phyloP scores from a whole-genome alignment of 1,284 basidiomycete genomes.

The Puccinia hordei region DNA sequence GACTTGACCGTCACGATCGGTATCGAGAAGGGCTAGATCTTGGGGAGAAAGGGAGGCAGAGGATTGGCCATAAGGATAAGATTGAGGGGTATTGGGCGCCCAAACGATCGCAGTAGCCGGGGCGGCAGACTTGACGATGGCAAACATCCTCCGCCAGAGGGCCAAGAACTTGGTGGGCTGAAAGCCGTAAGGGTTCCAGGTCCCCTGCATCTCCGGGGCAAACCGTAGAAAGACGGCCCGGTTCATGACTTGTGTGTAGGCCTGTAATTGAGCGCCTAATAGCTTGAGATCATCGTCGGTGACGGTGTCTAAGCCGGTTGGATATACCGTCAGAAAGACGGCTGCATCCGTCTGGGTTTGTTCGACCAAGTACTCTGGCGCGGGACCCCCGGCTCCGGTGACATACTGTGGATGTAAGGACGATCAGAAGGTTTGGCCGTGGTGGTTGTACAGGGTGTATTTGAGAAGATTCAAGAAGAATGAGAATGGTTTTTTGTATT shows the following conservation, averaged over 20 bases:
- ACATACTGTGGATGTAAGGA: constrained; percentile 12
- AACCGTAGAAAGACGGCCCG: constrained; percentile 57
- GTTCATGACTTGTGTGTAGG: constrained; percentile 53
- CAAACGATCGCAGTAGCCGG: constrained; percentile 57
- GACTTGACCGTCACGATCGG: constrained; percentile 54
- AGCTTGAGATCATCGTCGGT: constrained; percentile 54
- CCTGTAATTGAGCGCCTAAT: constrained; percentile 55
- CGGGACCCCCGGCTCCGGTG: constrained; percentile 54
- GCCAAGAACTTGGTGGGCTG: constrained; percentile 56
- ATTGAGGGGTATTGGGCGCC: constrained; percentile 58
- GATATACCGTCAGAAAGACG: constrained; percentile 59
- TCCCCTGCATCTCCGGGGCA: constrained; percentile 59
- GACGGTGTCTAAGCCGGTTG: constrained; percentile 53
- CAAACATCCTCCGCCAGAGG: constrained; percentile 55
- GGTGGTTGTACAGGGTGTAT: constrained; percentile 47
- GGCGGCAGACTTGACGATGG: constrained; percentile 55
- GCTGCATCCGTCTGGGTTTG: constrained; percentile 56
- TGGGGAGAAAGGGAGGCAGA: constrained; percentile 43
- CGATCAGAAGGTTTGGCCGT: background rate
- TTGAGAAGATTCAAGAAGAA: constrained; percentile 49
- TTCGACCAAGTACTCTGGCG: constrained; percentile 56
- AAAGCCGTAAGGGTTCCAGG: constrained; percentile 57
- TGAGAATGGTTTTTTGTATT: background rate
- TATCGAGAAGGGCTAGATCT: constrained; percentile 57
- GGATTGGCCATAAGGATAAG: constrained; percentile 55